A percentile compares a stretch with the other conserved stretches of the same genome.
phyloP scores from a whole-genome alignment of 768 basidiomycete species.

The Clitopilus passeckerianus region DNA sequence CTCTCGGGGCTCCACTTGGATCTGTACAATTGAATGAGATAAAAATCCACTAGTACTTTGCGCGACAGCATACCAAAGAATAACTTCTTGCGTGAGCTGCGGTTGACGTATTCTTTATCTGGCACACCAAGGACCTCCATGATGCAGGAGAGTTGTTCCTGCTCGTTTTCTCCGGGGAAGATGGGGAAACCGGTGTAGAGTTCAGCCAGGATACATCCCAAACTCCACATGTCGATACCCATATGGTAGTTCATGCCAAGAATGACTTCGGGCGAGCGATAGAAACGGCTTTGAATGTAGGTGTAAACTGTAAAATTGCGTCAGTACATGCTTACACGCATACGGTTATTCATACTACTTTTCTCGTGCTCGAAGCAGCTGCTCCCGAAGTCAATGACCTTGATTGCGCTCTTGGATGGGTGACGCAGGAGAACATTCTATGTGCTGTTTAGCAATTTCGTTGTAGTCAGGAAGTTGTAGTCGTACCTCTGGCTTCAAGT shows the following conservation, averaged over 20 bases:
- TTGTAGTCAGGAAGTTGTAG: neutral
- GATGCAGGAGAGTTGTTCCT: constrained; percentile 96
- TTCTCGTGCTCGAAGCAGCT: constrained; percentile 99
- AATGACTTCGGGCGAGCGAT: constrained; percentile 99
- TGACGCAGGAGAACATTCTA: constrained; percentile 94
- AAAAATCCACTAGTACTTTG: neutral
- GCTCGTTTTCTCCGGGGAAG: constrained; percentile 98
- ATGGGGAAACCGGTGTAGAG: constrained; percentile 97
- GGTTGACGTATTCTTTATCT: constrained; percentile 92
- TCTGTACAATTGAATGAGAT: constrained; percentile 41
- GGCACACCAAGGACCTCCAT: constrained; percentile 98
- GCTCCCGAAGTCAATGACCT: constrained; percentile 98
- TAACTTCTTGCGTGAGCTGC: constrained; percentile 87
- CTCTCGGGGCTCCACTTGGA: constrained; percentile 86
- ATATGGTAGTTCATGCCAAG: constrained; percentile 99
- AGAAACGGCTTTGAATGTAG: constrained; percentile 99
- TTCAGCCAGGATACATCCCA: constrained; percentile 97
- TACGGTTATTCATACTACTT: constrained; percentile 49
- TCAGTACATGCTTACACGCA: neutral
- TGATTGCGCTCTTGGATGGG: constrained; percentile 93
- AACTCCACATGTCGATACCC: constrained; percentile 99
- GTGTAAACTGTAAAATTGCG: constrained; percentile 75
- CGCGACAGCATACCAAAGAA: constrained; percentile 77
- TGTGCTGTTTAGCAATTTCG: neutral
- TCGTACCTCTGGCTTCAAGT: constrained; percentile 92